Base-by-base conservation (phyloP, 805 yeast species). In the Kazachstania psychrophila region DNA sequence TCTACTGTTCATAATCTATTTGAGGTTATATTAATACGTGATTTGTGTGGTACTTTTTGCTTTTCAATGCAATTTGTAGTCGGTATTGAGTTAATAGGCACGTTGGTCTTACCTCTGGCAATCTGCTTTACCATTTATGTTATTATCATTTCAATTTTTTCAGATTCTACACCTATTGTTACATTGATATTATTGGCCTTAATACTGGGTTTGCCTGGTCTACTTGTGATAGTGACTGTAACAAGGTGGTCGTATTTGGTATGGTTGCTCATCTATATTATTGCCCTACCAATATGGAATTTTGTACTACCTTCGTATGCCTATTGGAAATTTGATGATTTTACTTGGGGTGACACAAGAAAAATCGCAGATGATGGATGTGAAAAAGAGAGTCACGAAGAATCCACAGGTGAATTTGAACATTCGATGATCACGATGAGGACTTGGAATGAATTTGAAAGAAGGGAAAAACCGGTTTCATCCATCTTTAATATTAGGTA, bases 331-430 rank as follows among this genome's bases (percentile, higher is more conserved):
- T 86, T 87, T 61, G 96, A 88, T 61, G 95, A 88, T 56, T 88
- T 88, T 61, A 76, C 87, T 57, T 88, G 96, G 96, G 96, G 96
- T 56, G 95, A 85, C 41, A 88, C 96, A 2, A 71, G 95, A 66
- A 72, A 78, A n/a, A 75, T 86, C 36, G 72, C 73, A 17, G 81
- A 77, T 17, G 87, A 75, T 9, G 84, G 69, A 20, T 28, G 27
- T 5, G 24, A 25, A 3, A 12, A n/a, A 13, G 35, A 27, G n/a
- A 45, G 39, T 49, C 75, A 72, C 16, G 92, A 83, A 54, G 82
- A 76, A 33, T 81, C 69, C 16, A 83, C 73, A 31, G 97, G 96
- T 48, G 80, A 78, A 44, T 92, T 92, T 56, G 97, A 92, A 58
- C 84, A 94, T 15, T 77, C 94, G 1, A 75, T 75, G 54, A 92